phyloP scores from a whole-genome alignment of 2,329 filamentous ascomycete genomes.

The Pseudocercospora macadamiae region DNA sequence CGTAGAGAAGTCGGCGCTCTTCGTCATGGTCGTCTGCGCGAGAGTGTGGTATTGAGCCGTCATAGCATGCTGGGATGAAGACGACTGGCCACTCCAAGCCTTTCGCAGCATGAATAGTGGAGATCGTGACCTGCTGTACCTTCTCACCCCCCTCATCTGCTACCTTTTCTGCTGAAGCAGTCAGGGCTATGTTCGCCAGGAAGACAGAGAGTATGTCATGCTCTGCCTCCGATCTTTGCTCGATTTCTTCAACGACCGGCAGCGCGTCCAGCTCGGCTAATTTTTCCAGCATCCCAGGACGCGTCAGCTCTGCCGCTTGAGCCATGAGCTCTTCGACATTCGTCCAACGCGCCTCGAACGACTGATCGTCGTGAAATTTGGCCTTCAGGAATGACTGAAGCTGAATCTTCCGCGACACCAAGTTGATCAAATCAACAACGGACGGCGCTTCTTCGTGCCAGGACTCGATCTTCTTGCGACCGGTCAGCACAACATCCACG shows the following conservation, averaged over 20 bases:
- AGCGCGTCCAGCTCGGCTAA: constrained; percentile 54
- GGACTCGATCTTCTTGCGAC: constrained; percentile 57
- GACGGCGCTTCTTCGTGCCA: constrained; percentile 41
- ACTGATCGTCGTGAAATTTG: constrained; percentile 67
- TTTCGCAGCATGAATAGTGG: constrained; percentile 94
- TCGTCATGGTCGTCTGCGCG: constrained; percentile 84
- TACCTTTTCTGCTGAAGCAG: constrained; percentile 72
- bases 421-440: constrained; percentile 56
- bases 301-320: constrained; percentile 72
- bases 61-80: constrained; percentile 87
- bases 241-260: constrained; percentile 67
- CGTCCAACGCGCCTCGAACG: constrained; percentile 75
- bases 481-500: constrained; percentile 62
- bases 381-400: constrained; percentile 75
- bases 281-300: constrained; percentile 28
- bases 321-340: constrained; percentile 87
- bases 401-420: constrained; percentile 65
- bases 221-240: constrained; percentile 59
- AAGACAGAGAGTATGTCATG: constrained; percentile 75
- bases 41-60: constrained; percentile 87
- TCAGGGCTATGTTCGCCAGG: constrained; percentile 86
- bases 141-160: constrained; percentile 61
- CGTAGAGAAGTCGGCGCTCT: constrained; percentile 85
- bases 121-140: constrained; percentile 75
- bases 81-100: constrained; percentile 95